Conservation (phyloP, 805 yeast species). For the Ogataea naganishii region DNA sequence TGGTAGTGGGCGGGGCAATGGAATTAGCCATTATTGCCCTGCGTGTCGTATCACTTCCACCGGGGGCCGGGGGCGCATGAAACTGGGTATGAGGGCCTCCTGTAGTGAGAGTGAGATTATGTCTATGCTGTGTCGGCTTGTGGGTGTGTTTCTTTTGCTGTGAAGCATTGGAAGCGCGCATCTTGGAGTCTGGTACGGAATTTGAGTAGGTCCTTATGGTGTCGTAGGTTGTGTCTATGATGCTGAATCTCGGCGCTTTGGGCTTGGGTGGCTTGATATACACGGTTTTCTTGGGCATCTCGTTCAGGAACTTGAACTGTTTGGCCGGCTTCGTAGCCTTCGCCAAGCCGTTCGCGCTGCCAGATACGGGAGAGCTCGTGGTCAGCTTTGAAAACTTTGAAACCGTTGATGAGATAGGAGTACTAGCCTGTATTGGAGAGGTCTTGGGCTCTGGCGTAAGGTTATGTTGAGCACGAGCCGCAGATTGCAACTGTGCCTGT, state of each 20-base stretch:
- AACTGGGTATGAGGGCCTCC: too few relatives aligned
- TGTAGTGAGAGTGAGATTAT: not conserved
- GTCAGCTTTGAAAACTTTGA: too few relatives aligned
- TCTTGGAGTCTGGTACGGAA: not conserved
- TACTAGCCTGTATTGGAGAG: too few relatives aligned
- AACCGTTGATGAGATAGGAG: too few relatives aligned
- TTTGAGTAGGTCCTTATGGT: not conserved
- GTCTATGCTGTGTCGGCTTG: not conserved
- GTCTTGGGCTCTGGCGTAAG: too few relatives aligned
- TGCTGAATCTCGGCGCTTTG: not conserved
- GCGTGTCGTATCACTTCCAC: not conserved
- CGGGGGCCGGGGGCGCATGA: too few relatives aligned
- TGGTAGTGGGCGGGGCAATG: conserved; percentile 3
- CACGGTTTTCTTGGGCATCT: not conserved
- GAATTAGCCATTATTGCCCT: not conserved
- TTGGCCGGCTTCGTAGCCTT: too few relatives aligned
- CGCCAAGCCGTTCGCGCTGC: too few relatives aligned
- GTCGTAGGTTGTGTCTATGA: not conserved
- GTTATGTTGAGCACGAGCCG: too few relatives aligned
- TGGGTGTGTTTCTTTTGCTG: not conserved
- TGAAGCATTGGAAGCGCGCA: not conserved
- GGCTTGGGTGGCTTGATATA: not conserved
- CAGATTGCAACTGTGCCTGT: too few relatives aligned
- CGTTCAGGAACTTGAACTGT: conserved; percentile 1
- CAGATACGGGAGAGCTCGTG: too few relatives aligned